Evolutionary conservation across 148 eudicot species (phyloP).

Genomic region (Rhododendron henanense): DNA sequence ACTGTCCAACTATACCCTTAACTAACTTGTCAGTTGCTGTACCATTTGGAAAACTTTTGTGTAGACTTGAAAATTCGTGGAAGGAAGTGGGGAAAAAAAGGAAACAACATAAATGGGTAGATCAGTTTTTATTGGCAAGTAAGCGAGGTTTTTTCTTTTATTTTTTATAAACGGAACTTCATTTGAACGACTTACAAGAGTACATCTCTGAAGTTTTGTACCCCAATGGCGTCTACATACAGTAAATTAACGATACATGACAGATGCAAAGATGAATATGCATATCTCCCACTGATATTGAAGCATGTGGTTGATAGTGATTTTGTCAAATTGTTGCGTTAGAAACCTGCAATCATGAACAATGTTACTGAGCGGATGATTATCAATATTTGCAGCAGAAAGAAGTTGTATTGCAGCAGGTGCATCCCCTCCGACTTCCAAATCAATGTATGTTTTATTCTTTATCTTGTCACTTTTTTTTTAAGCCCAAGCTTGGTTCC

Average conservation of each 20-base stretch:
- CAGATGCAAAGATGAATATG: too few species aligned
- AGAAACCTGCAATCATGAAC: neutral
- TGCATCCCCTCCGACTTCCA: neutral
- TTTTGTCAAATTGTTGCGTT: neutral
- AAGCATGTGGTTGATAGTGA: neutral
- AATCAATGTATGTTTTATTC: too few species aligned
- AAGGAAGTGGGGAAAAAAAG: neutral
- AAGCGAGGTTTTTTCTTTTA: neutral
- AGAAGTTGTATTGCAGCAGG: neutral
- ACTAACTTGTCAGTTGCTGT: neutral
- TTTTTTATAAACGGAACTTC: too few species aligned
- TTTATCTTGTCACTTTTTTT: neutral
- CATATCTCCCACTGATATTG: too few species aligned
- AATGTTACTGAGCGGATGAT: too few species aligned
- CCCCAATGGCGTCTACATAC: too few species aligned
- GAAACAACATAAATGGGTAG: neutral
- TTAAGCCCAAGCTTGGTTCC: too few species aligned
- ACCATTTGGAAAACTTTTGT: neutral
- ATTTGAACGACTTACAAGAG: too few species aligned
- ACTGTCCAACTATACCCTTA: neutral
- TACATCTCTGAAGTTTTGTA: too few species aligned
- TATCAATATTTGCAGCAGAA: neutral
- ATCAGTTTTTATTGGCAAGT: neutral
- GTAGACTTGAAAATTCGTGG: neutral
- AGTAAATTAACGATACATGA: too few species aligned